These are phyloP conservation scores for Panicum virgatum DNA, from an alignment of 202 grass and related monocot genomes.

Conservation along the genomic window DNA sequence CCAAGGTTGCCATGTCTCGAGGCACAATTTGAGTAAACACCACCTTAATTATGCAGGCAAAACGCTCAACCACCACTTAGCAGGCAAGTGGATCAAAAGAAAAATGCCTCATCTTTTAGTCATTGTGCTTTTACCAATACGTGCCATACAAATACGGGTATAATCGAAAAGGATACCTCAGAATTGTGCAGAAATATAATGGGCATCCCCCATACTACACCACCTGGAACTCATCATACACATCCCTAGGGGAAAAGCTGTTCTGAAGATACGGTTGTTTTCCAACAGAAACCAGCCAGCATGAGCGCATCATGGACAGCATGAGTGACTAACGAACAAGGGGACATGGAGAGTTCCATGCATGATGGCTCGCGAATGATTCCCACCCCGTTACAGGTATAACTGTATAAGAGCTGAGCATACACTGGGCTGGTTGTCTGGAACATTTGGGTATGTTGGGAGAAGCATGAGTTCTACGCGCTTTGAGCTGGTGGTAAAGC, in stretches of 20 bases:
- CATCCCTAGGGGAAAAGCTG: conserved; percentile 7
- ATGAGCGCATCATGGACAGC: conserved; percentile 3
- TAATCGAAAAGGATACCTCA: not conserved
- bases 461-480: not conserved
- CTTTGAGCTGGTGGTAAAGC: not conserved
- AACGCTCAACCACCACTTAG: not conserved
- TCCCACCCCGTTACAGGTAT: not conserved
- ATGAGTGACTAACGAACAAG: conserved; percentile 1
- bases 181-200: not conserved
- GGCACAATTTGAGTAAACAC: not conserved
- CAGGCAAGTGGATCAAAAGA: not conserved
- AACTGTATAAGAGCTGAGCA: not conserved
- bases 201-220: not conserved
- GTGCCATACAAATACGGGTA: not conserved
- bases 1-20: not conserved
- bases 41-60: not conserved
- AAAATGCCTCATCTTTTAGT: not conserved
- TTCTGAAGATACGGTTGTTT: not conserved
- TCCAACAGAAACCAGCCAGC: not conserved
- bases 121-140: too few species aligned
- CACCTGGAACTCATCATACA: not conserved
- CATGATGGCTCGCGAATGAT: conserved; percentile 1
- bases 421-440: not conserved
- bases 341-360: not conserved
- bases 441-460: not conserved